A percentile compares a stretch with the other conserved stretches of the same genome.
Conservation (phyloP, 2,329 filamentous ascomycete genomes). For the Paecilomyces dactylethromorphus region DNA sequence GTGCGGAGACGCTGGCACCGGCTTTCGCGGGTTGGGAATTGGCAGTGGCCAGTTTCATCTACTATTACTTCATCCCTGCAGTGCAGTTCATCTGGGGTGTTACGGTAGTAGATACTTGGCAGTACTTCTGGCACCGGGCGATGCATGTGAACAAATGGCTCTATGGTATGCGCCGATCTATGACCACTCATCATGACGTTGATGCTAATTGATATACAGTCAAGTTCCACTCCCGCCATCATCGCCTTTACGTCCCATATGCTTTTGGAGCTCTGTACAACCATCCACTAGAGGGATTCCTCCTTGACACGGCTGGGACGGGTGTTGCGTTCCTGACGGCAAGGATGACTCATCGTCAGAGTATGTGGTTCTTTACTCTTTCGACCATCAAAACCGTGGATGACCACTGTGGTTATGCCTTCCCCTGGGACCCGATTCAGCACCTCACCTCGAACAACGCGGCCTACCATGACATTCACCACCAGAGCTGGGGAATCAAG, state of each 20-base stretch:
- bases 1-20: conserved; percentile 49
- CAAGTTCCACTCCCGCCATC: conserved; percentile 89
- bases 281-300: conserved; percentile 87
- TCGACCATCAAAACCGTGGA: conserved; percentile 95
- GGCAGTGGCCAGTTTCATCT: conserved; percentile 65
- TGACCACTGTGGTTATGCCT: conserved; percentile 93
- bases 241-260: conserved; percentile 95
- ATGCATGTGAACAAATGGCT: conserved; percentile 99
- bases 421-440: conserved; percentile 92
- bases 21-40: conserved; percentile 83
- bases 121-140: conserved; percentile 90
- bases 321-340: conserved; percentile 75
- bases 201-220: conserved; percentile 42
- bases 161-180: conserved; percentile 57
- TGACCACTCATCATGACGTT: background rate
- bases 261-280: conserved; percentile 97
- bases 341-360: conserved; percentile 76
- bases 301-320: conserved; percentile 84
- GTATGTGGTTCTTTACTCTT: conserved; percentile 80
- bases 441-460: conserved; percentile 91
- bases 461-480: conserved; percentile 94
- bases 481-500: conserved; percentile 99
- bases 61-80: conserved; percentile 68
- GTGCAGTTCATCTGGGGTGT: conserved; percentile 72
- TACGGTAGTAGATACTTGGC: conserved; percentile 85